Base-by-base conservation (phyloP, 164 flowering plant species). In the Tinospora cordifolia region DNA sequence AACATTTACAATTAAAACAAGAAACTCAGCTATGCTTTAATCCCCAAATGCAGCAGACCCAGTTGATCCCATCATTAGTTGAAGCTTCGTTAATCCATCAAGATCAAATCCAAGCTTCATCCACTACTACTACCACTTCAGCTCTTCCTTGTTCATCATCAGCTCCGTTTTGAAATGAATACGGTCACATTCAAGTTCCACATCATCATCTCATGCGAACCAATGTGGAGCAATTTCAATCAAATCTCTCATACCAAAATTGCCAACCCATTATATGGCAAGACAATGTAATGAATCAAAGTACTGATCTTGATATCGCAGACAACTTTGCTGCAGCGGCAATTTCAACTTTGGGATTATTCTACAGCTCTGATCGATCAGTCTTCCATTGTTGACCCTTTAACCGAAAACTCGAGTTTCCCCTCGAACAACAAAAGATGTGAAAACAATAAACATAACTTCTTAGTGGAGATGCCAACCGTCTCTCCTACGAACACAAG, bases 261-360 rank as follows among this genome's bases (percentile, higher is more conserved):
- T 67, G 63, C 21, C 80, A 79, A 63, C 6, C 68, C 30, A 72
- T 41, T 65, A 65, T 75, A 0, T 83, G 87, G 87, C 82, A 80
- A 73, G 75, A 77, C 30, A 72, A 60, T 66, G 80, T 27, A 9
- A 30, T 75, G 65, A 40, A 71, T 64, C 21, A 68, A 65, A 69
- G 57, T 76, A 6, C 38, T 63, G 4, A 41, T 40, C n/a, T n/a
- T n/a, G n/a, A n/a, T n/a, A 6, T 51, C 17, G 17, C 58, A 14
- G 79, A 78, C 9, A 71, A 69, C 15, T 77, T 77, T 17, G 74
- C 72, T 19, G 39, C n/a, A n/a, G n/a, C n/a, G n/a, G n/a, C 79
- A 1, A 1, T 70, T 4, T 62, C 75, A 15, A 70, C 63, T 38
- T 77, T 71, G 17, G 63, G 74, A 5, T 79, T n/a, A n/a, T n/a